Percentiles rank a stretch among this genome's conserved stretches.
Evolutionary conservation across 2,329 filamentous ascomycete species (phyloP).

Genomic region (Aspergillus ustus): DNA sequence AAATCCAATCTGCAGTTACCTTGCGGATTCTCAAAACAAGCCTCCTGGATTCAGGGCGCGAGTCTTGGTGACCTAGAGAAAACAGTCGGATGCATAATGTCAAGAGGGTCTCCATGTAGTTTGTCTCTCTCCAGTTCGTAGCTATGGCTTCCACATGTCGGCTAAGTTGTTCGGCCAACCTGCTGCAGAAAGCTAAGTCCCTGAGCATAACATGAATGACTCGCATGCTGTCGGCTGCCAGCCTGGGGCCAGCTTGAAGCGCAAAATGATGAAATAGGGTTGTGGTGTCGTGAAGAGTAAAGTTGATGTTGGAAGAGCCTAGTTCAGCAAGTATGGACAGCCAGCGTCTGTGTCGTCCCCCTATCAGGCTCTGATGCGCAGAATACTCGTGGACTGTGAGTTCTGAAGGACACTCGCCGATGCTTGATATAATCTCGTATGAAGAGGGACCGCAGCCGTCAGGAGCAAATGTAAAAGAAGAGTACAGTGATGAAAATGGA

Average conservation of each 20-base stretch:
- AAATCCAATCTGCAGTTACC: slow-evolving; percentile 57
- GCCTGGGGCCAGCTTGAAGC: slow-evolving; percentile 59
- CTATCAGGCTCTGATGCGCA: slow-evolving; percentile 51
- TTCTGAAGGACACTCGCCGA: slow-evolving; percentile 51
- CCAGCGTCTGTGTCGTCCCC: slow-evolving; percentile 54
- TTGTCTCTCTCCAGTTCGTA: slow-evolving; percentile 63
- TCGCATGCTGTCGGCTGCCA: slow-evolving; percentile 44
- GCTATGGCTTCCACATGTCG: slow-evolving; percentile 53
- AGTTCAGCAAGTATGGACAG: slow-evolving; percentile 55
- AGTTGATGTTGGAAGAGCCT: slow-evolving; percentile 61
- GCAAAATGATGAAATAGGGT: slow-evolving; percentile 58
- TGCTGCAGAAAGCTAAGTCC: slow-evolving; percentile 56
- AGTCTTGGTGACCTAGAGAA: slow-evolving; percentile 31
- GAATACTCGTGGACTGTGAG: slow-evolving; percentile 56
- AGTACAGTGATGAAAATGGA: slow-evolving; percentile 40
- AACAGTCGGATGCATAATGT: slow-evolving; percentile 53
- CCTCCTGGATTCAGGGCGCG: slow-evolving; percentile 13
- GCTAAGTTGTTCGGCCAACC: slow-evolving; percentile 54
- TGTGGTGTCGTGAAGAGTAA: slow-evolving; percentile 59
- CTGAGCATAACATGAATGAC: slow-evolving; percentile 55
- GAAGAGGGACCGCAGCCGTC: slow-evolving; percentile 53
- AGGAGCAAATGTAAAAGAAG: slow-evolving; percentile 32
- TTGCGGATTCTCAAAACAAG: slow-evolving; percentile 51
- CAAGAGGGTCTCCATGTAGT: slow-evolving; percentile 63
- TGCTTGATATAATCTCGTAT: slow-evolving; percentile 51